Evolutionary conservation across 768 basidiomycete genomes (phyloP), one percentile per base, ranked within the genome.

Genomic region (Kwoniella bestiolae): DNA sequence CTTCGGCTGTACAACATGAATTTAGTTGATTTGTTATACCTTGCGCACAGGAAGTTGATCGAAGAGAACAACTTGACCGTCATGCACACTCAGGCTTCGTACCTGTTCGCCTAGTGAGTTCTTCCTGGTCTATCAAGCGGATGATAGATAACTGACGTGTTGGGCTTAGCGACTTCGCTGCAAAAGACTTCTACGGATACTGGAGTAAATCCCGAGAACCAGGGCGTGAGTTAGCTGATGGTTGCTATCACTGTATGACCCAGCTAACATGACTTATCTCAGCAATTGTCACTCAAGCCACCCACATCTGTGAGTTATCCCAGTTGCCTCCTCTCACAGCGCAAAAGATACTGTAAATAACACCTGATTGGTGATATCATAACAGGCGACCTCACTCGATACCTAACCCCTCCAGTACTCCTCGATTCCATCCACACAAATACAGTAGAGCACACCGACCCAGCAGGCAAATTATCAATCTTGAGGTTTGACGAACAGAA

Each of bases 331-430:
- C 12, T 26, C 23, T 18, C 56, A 5, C 12, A 18, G 38, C 35
- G 21, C 34, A 34, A n/a, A 12, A 57, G 25, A 7, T 25, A 14
- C 34, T 14, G 5, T 28, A n/a, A n/a, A n/a, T n/a, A n/a, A n/a
- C n/a, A n/a, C n/a, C n/a, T n/a, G n/a, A n/a, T 45, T 41, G 29
- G 5, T n/a, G 12, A n/a, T 46, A 21, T 8, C 23, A 28, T 23
- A 47, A 8, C 47, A 66, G 66, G 57, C 56, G 76, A 96, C 82
- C 85, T 95, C 32, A 94, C 92, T 45, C 90, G 94, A 67, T 95
- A 94, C 83, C 93, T 98, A 73, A 92, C 92, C 41, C 94, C 94
- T 8, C 90, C 92, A 65, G 90, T 92, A 56, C 89, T 93, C 74
- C 86, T 92, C 62, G 83, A 86, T 38, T 51, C 73, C 2, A 31